Conservation (phyloP, 768 basidiomycete species). For the Scleroderma bovista region DNA sequence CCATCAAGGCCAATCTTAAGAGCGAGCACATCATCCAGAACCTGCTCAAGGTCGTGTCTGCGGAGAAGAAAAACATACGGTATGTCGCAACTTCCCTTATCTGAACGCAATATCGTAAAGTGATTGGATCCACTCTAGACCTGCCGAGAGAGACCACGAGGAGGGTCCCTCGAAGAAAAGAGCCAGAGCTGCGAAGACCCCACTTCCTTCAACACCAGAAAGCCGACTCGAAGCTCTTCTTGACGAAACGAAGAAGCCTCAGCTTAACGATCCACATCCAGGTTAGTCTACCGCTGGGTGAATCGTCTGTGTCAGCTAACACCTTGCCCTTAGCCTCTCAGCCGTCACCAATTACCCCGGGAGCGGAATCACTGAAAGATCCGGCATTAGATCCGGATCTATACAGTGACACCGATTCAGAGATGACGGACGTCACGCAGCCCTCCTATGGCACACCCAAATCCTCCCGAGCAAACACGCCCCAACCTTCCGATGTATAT, state of each 20-base stretch:
- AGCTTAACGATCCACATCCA: no score
- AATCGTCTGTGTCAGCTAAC: neutral
- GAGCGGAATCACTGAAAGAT: neutral
- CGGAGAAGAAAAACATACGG: slow-evolving; percentile 6
- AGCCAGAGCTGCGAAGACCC: neutral
- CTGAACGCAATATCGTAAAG: neutral
- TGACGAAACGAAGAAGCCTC: neutral
- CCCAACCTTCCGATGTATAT: slow-evolving; percentile 8
- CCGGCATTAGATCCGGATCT: slow-evolving; percentile 3
- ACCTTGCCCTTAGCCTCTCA: neutral
- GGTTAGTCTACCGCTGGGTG: neutral
- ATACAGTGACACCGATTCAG: slow-evolving; percentile 20
- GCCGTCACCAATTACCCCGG: neutral
- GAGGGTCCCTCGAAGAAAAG: slow-evolving; percentile 14
- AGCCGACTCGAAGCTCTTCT: neutral
- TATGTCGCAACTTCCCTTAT: neutral
- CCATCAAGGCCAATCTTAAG: slow-evolving; percentile 21
- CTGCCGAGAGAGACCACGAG: slow-evolving; percentile 3
- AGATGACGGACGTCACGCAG: slow-evolving; percentile 16
- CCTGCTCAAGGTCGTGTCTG: slow-evolving; percentile 9
- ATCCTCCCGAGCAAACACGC: slow-evolving; percentile 20
- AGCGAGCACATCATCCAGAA: slow-evolving; percentile 20
- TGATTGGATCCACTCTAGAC: slow-evolving; percentile 3
- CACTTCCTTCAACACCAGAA: neutral
- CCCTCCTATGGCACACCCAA: slow-evolving; percentile 15